Conservation (phyloP, 1,139 yeast genomes). For the Wickerhamomyces sp. region DNA sequence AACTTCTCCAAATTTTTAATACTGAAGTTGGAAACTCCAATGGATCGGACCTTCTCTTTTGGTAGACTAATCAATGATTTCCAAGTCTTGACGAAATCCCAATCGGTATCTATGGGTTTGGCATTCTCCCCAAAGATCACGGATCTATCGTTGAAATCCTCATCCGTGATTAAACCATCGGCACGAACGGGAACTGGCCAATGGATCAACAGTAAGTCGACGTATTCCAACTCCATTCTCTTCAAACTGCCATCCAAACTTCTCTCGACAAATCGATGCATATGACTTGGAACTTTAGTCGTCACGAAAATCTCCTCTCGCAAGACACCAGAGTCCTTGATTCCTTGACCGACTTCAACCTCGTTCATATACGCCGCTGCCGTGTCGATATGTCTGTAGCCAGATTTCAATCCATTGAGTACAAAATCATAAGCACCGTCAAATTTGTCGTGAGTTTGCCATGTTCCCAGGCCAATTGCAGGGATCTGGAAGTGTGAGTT, state of each 20-base stretch:
- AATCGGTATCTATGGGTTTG: background rate
- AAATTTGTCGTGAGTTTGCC: background rate
- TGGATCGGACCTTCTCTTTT: slow-evolving; percentile 29
- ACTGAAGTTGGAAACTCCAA: background rate
- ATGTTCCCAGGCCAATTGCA: slow-evolving; percentile 1
- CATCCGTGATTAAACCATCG: slow-evolving; percentile 23
- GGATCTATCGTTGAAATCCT: background rate
- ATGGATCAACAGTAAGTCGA: slow-evolving; percentile 78
- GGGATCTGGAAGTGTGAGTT: no score
- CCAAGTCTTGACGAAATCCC: slow-evolving; percentile 52
- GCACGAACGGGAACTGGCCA: slow-evolving; percentile 66
- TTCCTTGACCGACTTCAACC: no score
- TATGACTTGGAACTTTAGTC: no score
- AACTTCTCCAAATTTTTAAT: background rate
- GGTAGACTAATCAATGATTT: slow-evolving; percentile 59
- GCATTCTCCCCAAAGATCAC: background rate
- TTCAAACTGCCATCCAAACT: slow-evolving; percentile 58
- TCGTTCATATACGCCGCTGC: no score
- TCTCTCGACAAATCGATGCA: no score
- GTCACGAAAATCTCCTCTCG: no score
- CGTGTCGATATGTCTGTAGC: no score
- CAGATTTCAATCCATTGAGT: no score
- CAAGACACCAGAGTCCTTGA: no score
- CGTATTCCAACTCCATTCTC: slow-evolving; percentile 69
- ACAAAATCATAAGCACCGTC: no score